Conservation (phyloP, 208 protist species). For the Trypanosoma platydactyli region DNA sequence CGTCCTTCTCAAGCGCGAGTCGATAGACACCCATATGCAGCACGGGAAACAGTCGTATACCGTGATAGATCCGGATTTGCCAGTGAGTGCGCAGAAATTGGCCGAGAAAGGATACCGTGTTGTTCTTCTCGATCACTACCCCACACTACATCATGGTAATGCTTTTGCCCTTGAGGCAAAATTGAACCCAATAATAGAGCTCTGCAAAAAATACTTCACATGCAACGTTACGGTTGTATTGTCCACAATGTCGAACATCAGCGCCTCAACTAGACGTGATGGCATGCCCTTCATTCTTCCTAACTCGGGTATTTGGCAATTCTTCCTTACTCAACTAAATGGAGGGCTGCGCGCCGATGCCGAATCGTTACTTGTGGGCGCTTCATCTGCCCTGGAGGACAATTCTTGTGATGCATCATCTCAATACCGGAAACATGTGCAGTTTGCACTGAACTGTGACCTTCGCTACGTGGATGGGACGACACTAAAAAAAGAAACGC, state of each 20-base stretch:
- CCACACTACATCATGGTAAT: conserved; percentile 77
- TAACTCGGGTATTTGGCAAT: conserved; percentile 54
- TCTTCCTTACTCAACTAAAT: conserved; percentile 70
- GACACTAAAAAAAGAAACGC: conserved; percentile 17
- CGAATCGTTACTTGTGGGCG: conserved; percentile 54
- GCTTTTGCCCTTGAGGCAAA: conserved; percentile 35
- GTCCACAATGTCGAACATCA: conserved; percentile 77
- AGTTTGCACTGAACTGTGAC: conserved; percentile 32
- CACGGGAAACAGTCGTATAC: conserved; percentile 8
- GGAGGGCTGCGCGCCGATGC: conserved; percentile 58
- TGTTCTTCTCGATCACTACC: conserved; percentile 80
- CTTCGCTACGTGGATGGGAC: conserved; percentile 23
- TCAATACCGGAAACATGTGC: conserved; percentile 10
- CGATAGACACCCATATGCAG: conserved; percentile 10
- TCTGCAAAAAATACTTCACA: conserved; percentile 37
- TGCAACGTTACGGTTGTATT: conserved; percentile 60
- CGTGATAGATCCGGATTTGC: conserved; percentile 19
- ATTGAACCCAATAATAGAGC: conserved; percentile 42
- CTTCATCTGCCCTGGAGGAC: conserved; percentile 1
- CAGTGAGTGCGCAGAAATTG: conserved; percentile 33
- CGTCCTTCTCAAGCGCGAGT: conserved; percentile 33
- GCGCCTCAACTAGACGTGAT: conserved; percentile 33
- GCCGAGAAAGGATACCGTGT: conserved; percentile 66
- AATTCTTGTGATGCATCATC: not conserved
- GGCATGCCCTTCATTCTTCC: conserved; percentile 52